phyloP scores from a whole-genome alignment of 345 rosid species.

The Populus ilicifolia region DNA sequence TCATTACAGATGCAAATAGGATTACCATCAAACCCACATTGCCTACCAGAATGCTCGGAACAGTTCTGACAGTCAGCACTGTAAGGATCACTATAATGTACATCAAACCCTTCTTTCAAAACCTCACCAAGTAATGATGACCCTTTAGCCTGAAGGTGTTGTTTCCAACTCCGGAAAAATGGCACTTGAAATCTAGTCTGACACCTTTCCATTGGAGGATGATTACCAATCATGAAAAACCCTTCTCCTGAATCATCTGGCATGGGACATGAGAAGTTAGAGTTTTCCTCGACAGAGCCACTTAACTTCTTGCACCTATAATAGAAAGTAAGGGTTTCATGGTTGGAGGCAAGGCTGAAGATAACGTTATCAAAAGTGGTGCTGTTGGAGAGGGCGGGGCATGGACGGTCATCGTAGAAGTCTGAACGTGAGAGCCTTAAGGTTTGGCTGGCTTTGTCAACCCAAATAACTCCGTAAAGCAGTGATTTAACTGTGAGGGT shows the following conservation, averaged over 20 bases:
- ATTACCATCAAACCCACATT: slow-evolving; percentile 39
- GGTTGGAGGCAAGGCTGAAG: slow-evolving; percentile 10
- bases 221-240: slow-evolving; percentile 20
- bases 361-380: slow-evolving; percentile 22
- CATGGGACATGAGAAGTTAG: slow-evolving; percentile 20
- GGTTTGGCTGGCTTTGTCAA: slow-evolving; percentile 16
- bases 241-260: background rate
- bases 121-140: slow-evolving; percentile 22
- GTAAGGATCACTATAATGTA: slow-evolving; percentile 23
- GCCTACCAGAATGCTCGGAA: slow-evolving; percentile 11
- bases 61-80: slow-evolving; percentile 26
- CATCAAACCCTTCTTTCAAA: slow-evolving; percentile 37
- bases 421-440: slow-evolving; percentile 32
- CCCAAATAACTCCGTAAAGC: slow-evolving; percentile 20
- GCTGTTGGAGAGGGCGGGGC: slow-evolving; percentile 18
- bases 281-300: background rate
- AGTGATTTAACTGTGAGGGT: slow-evolving; percentile 16
- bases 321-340: slow-evolving; percentile 20
- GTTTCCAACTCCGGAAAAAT: background rate
- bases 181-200: slow-evolving; percentile 15
- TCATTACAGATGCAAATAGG: slow-evolving; percentile 31
- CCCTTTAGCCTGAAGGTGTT: slow-evolving; percentile 1
- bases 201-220: background rate
- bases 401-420: slow-evolving; percentile 23
- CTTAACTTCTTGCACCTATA: slow-evolving; percentile 13